Evolutionary conservation across 768 basidiomycete species (phyloP).

Genomic region (Tylopilus subfusipes): DNA sequence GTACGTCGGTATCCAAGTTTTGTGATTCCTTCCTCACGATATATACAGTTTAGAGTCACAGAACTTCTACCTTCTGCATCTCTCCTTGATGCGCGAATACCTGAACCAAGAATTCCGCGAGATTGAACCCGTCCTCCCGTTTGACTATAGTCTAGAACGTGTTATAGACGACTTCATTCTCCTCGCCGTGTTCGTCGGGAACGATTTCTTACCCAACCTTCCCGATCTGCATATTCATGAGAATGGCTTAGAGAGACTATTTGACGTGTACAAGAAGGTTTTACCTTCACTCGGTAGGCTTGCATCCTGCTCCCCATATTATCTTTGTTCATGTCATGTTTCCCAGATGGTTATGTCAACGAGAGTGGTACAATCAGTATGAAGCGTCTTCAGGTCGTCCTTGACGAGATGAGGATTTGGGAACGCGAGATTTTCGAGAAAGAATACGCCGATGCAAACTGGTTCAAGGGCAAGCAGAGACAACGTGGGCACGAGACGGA

Average conservation of each 20-base stretch:
- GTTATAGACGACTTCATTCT: constrained; percentile 98
- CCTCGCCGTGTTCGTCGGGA: constrained; percentile 95
- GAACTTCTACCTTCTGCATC: constrained; percentile 92
- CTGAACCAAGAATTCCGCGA: constrained; percentile 91
- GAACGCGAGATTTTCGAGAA: constrained; percentile 90
- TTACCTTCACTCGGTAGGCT: constrained; percentile 67
- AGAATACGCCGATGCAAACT: constrained; percentile 85
- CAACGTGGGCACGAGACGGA: constrained; percentile 70
- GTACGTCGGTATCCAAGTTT: constrained; percentile 30
- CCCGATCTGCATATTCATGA: constrained; percentile 98
- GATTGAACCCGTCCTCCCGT: constrained; percentile 62
- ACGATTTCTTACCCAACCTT: constrained; percentile 94
- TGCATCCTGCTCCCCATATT: neutral
- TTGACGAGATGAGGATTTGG: constrained; percentile 85
- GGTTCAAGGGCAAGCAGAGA: constrained; percentile 91
- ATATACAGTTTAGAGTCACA: constrained; percentile 60
- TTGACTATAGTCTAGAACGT: constrained; percentile 86
- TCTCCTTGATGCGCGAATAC: constrained; percentile 94
- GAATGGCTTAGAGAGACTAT: constrained; percentile 89
- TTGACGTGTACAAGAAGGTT: constrained; percentile 93
- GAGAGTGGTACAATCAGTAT: constrained; percentile 82
- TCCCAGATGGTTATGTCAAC: constrained; percentile 86
- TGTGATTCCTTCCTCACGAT: constrained; percentile 6
- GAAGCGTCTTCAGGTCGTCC: constrained; percentile 74
- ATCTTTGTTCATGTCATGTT: neutral